A percentile compares a stretch with the other conserved stretches of the same genome.
These are phyloP conservation scores for Aspergillus jensenii DNA, from an alignment of 2,329 filamentous ascomycete species.

Conservation along the genomic window DNA sequence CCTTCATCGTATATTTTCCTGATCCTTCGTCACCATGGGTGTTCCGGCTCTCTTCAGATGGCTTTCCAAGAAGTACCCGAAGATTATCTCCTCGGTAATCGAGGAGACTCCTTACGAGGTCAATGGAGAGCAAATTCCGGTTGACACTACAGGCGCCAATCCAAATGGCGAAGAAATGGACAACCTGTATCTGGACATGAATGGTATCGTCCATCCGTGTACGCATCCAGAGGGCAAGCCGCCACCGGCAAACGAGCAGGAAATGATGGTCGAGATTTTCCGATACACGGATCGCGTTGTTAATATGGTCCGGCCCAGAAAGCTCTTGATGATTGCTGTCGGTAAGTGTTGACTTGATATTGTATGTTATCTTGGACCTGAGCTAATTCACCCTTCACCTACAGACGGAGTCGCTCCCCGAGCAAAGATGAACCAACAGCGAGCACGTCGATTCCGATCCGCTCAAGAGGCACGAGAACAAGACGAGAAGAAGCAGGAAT, in stretches of 20 bases:
- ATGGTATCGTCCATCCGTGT: conserved; percentile 98
- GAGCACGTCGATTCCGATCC: conserved; percentile 89
- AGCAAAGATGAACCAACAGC: conserved; percentile 99
- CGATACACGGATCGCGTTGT: conserved; percentile 98
- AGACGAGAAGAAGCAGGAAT: conserved; percentile 84
- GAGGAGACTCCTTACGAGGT: conserved; percentile 81
- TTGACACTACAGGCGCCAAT: conserved; percentile 81
- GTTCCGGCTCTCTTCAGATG: conserved; percentile 94
- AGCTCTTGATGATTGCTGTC: conserved; percentile 95
- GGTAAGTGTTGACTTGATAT: conserved; percentile 49
- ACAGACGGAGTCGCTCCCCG: conserved; percentile 92
- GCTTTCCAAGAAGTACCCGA: conserved; percentile 95
- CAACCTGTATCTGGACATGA: conserved; percentile 98
- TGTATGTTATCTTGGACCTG: neutral
- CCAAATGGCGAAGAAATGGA: conserved; percentile 98
- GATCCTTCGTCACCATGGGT: conserved; percentile 63
- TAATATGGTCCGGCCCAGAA: conserved; percentile 96
- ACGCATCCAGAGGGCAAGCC: conserved; percentile 94
- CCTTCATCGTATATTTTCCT: neutral
- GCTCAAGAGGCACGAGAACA: conserved; percentile 94
- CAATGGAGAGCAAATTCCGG: conserved; percentile 79
- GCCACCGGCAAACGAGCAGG: conserved; percentile 88
- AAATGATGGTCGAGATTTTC: conserved; percentile 99
- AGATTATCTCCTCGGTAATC: conserved; percentile 88
- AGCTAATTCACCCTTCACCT: conserved; percentile 1